Evolutionary conservation across 208 protist genomes (phyloP).

Genomic region (Trypanosoma brucei): DNA sequence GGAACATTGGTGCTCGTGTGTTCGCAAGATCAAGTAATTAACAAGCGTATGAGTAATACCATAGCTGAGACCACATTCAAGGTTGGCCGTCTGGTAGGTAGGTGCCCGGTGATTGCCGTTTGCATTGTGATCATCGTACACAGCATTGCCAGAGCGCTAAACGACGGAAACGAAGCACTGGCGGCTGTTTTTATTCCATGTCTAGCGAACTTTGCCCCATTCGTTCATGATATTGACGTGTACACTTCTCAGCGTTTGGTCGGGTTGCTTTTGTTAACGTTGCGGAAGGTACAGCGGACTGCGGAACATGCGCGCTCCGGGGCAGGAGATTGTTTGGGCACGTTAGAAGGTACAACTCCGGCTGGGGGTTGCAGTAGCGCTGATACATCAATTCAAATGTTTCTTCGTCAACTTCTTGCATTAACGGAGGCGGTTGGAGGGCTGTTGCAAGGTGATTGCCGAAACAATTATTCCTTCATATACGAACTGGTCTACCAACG

Average conservation of each 20-base stretch:
- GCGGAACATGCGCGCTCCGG: neutral
- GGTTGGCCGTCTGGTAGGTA: constrained; percentile 25
- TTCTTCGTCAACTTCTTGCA: constrained; percentile 44
- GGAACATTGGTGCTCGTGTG: constrained; percentile 71
- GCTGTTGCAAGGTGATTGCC: constrained; percentile 42
- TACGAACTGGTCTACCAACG: constrained; percentile 78
- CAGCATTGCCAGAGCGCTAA: constrained; percentile 47
- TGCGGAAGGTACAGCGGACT: constrained; percentile 45
- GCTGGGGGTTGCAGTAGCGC: neutral
- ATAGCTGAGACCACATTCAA: constrained; percentile 26
- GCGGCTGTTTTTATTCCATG: constrained; percentile 54
- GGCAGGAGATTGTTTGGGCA: neutral
- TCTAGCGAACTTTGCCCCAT: constrained; percentile 59
- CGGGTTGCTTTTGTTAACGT: constrained; percentile 31
- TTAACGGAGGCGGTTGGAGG: constrained; percentile 57
- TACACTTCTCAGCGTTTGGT: constrained; percentile 60
- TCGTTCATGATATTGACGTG: constrained; percentile 67
- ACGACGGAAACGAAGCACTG: constrained; percentile 66
- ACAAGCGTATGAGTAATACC: constrained; percentile 43
- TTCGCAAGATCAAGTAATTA: constrained; percentile 67
- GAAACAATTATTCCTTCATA: constrained; percentile 60
- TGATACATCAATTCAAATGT: constrained; percentile 25
- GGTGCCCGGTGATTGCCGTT: constrained; percentile 34
- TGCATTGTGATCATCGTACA: constrained; percentile 41
- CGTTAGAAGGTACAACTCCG: neutral